A percentile compares a stretch with the other conserved stretches of the same genome.
Conservation (phyloP, 2,329 filamentous ascomycete genomes). For the Elsinoe necatrix region DNA sequence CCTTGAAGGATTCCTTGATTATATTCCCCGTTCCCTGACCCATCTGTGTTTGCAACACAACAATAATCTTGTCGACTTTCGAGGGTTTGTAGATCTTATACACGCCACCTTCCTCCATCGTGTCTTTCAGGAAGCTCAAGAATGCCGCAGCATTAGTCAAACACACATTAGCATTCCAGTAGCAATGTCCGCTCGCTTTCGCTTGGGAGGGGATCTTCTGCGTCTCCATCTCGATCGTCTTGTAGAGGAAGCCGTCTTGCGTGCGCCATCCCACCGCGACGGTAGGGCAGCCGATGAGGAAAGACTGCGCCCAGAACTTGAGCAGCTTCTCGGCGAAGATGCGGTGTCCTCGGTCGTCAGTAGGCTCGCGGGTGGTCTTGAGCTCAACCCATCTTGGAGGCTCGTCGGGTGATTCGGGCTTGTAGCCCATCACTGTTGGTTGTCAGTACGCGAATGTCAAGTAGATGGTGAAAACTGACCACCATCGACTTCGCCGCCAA, state of each 20-base stretch:
- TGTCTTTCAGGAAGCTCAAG: slow-evolving; percentile 46
- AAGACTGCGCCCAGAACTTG: slow-evolving; percentile 95
- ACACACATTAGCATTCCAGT: slow-evolving; percentile 88
- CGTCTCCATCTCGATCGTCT: slow-evolving; percentile 72
- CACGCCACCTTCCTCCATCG: slow-evolving; percentile 59
- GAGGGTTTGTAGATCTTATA: slow-evolving; percentile 66
- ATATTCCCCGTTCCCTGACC: not conserved
- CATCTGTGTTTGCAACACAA: slow-evolving; percentile 15
- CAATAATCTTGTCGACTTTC: slow-evolving; percentile 58
- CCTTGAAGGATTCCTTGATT: slow-evolving; percentile 1
- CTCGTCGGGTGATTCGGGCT: slow-evolving; percentile 55
- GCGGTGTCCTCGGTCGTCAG: slow-evolving; percentile 56
- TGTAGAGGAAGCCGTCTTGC: slow-evolving; percentile 59
- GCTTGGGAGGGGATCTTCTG: slow-evolving; percentile 69
- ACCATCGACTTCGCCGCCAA: slow-evolving; percentile 91
- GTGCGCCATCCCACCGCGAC: slow-evolving; percentile 85
- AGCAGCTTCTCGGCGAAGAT: slow-evolving; percentile 78
- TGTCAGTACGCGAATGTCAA: not conserved
- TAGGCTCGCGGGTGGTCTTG: slow-evolving; percentile 59
- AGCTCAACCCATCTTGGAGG: slow-evolving; percentile 89
- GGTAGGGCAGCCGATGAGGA: slow-evolving; percentile 69
- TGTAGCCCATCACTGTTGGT: slow-evolving; percentile 67
- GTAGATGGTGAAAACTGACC: slow-evolving; percentile 43
- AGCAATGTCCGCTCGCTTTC: slow-evolving; percentile 52
- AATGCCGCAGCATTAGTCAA: slow-evolving; percentile 81